Base-by-base conservation (phyloP, 106 monocot genomes). In the Phalaenopsis equestris region DNA sequence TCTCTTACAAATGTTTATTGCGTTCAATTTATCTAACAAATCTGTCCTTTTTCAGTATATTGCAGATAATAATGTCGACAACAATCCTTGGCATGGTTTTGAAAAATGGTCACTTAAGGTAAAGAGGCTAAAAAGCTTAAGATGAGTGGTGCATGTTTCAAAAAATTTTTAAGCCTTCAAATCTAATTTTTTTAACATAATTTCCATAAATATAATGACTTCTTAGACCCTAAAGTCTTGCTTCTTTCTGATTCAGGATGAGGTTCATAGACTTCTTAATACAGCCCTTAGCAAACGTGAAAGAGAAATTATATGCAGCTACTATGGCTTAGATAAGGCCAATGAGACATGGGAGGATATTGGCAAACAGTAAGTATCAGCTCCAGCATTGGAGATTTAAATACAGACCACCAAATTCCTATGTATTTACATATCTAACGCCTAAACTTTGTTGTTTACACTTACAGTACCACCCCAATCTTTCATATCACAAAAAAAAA, bases 341-440 rank as follows among this genome's bases (percentile, higher is more conserved):
- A 85, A 81, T 24, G 84, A 87, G 49, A 90, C 97, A 75, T 97
- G 97, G 97, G 97, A 94, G 84, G 97, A 94, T 78, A 97, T 97
- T n/a, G 90, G 97, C 78, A 86, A 86, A 81, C 84, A 89, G 97
- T 97, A 89, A 89, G 97, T 83, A 46, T 30, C 65, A 14, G 47
- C 42, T 78, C 16, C 17, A 30, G 30, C 30, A 30, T 30, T 30
- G 30, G 30, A 30, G 30, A 30, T 30, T 30, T 30, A 30, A 30
- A 30, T 30, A 30, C 30, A 30, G 0, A 30, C 30, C 30, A 30
- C 30, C 30, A 30, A 30, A 30, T 30, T 30, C 30, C 30, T 30
- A 30, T 30, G 30, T 30, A 30, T 30, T 30, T 30, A 30, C 30
- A 30, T 30, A 30, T 30, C 30, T 30, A 30, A 0, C 30, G 30